Evolutionary conservation across 2,329 filamentous ascomycete species (phyloP), one percentile per base, ranked within the genome.

Genomic region (Ophiosphaerella herpotricha): DNA sequence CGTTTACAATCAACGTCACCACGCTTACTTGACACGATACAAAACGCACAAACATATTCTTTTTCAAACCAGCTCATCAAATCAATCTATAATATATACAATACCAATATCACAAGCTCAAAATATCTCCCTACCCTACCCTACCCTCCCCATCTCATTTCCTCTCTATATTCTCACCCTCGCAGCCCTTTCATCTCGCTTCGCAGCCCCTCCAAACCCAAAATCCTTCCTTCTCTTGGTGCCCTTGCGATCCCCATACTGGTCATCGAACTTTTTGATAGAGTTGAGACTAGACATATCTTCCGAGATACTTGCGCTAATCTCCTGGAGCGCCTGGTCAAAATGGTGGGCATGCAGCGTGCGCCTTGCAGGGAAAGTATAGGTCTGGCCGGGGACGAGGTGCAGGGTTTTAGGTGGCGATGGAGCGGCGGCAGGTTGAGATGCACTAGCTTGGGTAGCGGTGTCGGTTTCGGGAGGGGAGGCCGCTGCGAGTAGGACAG

Each of bases 201-300:
- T 58, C 7, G 52, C 68, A 24, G 54, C 40, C 16, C 67, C 64
- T 2, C 73, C 73, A 61, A 84, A 84, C 3, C 82, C 82, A 71
- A 78, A 81, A 1, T 76, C 75, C 23, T 72, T 84, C 72, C 83
- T 85, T 68, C 83, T 84, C 67, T 84, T 82, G 60, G 83, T 82
- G 1, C 82, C 84, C 66, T 85, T 87, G 32, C 87, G 83, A 68
- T 96, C 91, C 23, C 94, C 93, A 71, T 92, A 99, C 71, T 93
- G 89, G 75, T 96, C 90, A 69, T 99, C 94, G 67, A 97, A 99
- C 75, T 95, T 95, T 63, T 90, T 84, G 64, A 99, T 96, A 11
- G 90, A 89, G 58, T 85, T 84, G 55, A 99, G 78, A 29, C 85
- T 90, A 41, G 85, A 81, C 93, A 97, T 97, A 66, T 99, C 92